phyloP scores from a whole-genome alignment of 2,329 filamentous ascomycete species.

The Microcyclospora tardicrescens region DNA sequence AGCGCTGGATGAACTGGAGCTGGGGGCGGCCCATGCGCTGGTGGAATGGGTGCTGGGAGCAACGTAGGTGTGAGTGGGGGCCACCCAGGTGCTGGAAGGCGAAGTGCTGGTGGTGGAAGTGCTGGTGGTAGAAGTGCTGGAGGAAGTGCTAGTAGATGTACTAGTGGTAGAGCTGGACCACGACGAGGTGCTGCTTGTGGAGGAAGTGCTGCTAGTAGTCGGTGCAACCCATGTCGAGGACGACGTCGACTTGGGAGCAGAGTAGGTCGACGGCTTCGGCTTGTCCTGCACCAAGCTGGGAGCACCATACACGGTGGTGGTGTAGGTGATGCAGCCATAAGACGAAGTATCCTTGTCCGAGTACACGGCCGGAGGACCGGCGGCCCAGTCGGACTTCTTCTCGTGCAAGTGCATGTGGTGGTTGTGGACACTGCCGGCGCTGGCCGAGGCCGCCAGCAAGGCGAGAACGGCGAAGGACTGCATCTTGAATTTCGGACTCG shows the following conservation, averaged over 20 bases:
- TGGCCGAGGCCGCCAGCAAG: conserved; percentile 4
- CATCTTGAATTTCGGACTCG: conserved; percentile 3
- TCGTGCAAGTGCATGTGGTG: conserved; percentile 6
- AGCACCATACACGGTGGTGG: conserved; percentile 56
- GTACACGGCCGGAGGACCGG: background rate
- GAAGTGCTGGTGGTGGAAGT: conserved; percentile 18
- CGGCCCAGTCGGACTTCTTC: conserved; percentile 3
- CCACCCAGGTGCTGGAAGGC: conserved; percentile 13
- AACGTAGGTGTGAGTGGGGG: conserved; percentile 12
- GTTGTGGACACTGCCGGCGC: conserved; percentile 4
- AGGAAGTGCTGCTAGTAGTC: background rate
- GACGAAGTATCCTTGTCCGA: conserved; percentile 6
- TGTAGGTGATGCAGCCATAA: conserved; percentile 64
- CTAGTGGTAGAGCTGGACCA: background rate
- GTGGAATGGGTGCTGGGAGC: conserved; percentile 11
- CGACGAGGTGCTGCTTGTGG: background rate
- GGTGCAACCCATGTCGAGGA: conserved; percentile 2
- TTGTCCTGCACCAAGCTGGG: conserved; percentile 30
- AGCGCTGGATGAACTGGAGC: conserved; percentile 2
- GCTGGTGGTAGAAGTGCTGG: conserved; percentile 1
- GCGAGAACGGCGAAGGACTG: conserved; percentile 4
- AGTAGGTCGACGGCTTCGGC: conserved; percentile 5
- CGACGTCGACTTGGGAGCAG: conserved; percentile 4
- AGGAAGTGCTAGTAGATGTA: conserved; percentile 2
- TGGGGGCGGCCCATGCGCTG: conserved; percentile 1